Conservation (phyloP, 2,329 filamentous ascomycete genomes). For the Akanthomyces lecanii region DNA sequence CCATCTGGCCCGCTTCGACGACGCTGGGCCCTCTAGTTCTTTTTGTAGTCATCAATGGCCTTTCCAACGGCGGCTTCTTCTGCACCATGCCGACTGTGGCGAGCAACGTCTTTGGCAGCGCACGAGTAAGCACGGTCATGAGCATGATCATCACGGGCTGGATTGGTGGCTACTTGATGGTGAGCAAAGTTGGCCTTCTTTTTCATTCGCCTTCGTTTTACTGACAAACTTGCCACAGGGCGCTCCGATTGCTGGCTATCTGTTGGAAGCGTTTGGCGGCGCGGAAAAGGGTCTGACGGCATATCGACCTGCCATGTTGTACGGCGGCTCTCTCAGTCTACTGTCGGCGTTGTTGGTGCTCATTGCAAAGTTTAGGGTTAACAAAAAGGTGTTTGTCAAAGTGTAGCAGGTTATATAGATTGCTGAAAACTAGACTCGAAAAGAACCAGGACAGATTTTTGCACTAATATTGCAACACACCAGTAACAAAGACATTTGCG, state of each 20-base stretch:
- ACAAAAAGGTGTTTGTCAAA: constrained; percentile 31
- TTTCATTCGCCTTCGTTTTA: not conserved
- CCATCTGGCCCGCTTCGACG: constrained; percentile 56
- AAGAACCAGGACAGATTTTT: too few relatives aligned
- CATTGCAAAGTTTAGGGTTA: constrained; percentile 40
- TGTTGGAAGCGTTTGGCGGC: constrained; percentile 52
- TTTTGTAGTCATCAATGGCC: constrained; percentile 58
- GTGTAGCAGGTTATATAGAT: constrained; percentile 12
- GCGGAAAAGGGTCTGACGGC: constrained; percentile 44
- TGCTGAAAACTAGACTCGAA: too few relatives aligned
- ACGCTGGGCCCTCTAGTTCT: constrained; percentile 49
- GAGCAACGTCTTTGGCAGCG: constrained; percentile 54
- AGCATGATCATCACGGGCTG: constrained; percentile 59
- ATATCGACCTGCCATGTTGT: constrained; percentile 58
- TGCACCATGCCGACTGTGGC: constrained; percentile 60
- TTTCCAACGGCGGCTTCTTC: constrained; percentile 60
- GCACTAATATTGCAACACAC: too few relatives aligned
- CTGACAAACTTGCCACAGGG: constrained; percentile 32
- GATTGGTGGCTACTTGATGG: constrained; percentile 57
- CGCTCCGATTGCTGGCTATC: constrained; percentile 56
- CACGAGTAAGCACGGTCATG: constrained; percentile 52
- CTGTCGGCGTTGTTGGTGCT: constrained; percentile 40
- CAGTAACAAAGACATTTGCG: too few relatives aligned
- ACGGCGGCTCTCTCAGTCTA: constrained; percentile 52
- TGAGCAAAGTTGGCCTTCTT: constrained; percentile 26